Percentiles rank a stretch among this genome's conserved stretches.
Evolutionary conservation across 176 grass and related monocot genomes (phyloP).

Genomic region (Thalia dealbata): DNA sequence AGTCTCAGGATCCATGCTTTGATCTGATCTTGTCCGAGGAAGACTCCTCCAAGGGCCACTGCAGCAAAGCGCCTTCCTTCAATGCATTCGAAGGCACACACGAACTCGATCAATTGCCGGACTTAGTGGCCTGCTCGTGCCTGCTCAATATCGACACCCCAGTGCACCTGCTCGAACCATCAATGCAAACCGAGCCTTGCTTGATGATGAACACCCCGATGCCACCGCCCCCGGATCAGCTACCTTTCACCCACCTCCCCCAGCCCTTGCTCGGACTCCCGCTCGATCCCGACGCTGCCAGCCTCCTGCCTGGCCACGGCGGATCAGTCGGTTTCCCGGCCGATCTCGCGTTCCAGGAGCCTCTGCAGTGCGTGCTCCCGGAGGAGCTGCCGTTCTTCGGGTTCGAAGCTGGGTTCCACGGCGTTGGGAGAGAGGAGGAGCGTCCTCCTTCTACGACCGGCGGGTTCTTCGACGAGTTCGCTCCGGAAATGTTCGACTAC

Average conservation of each 20-base stretch:
- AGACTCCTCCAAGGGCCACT: too few relatives aligned
- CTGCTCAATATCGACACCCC: too few relatives aligned
- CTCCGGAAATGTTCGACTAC: constrained; percentile 8
- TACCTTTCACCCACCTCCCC: neutral
- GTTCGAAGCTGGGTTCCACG: neutral
- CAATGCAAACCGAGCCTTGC: neutral
- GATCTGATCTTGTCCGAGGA: too few relatives aligned
- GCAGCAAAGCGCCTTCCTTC: too few relatives aligned
- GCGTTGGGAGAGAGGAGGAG: neutral
- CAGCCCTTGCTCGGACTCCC: neutral
- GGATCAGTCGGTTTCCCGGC: neutral
- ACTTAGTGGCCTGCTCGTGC: too few relatives aligned
- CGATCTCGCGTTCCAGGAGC: neutral
- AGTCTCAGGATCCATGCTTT: too few relatives aligned
- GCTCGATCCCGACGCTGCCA: neutral
- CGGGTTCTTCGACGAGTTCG: constrained; percentile 3
- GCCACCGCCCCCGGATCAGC: neutral
- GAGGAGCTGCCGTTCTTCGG: constrained; percentile 2
- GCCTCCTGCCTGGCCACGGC: neutral
- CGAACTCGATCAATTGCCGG: too few relatives aligned
- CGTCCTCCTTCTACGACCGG: neutral
- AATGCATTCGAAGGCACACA: too few relatives aligned
- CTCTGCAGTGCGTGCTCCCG: neutral
- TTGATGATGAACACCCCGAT: neutral
- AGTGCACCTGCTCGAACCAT: too few relatives aligned